Percentiles rank a stretch among this genome's conserved stretches.
Evolutionary conservation across 192 early-diverging fungal species (phyloP).

Genomic region (Chytriomyces hyalinus): DNA sequence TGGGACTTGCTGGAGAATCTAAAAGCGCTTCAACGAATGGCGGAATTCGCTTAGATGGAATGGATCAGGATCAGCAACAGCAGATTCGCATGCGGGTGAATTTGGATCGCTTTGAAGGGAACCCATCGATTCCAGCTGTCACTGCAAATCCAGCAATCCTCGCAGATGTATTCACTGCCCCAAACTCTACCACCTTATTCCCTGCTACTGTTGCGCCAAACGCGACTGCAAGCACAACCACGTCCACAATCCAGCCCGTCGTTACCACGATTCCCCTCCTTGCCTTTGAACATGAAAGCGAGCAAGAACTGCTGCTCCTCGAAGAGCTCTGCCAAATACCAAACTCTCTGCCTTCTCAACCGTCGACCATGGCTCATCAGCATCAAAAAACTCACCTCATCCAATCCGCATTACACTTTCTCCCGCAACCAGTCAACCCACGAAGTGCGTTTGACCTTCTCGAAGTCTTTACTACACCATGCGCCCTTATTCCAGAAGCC

Average conservation of each 20-base stretch:
- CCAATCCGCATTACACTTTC: constrained; percentile 17
- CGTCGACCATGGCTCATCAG: not conserved
- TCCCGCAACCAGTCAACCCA: constrained; percentile 18
- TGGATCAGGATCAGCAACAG: not conserved
- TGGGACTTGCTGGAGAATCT: not conserved
- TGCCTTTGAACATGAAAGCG: not conserved
- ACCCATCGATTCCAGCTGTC: not conserved
- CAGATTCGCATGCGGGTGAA: not conserved
- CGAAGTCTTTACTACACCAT: constrained; percentile 30
- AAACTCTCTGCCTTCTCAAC: not conserved
- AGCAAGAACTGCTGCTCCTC: constrained; percentile 10
- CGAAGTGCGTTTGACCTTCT: constrained; percentile 32
- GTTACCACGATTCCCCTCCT: constrained; percentile 20
- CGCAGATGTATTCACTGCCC: not conserved
- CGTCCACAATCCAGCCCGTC: not conserved
- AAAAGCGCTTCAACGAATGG: not conserved
- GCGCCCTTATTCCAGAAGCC: constrained; percentile 28
- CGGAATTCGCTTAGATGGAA: too few species aligned
- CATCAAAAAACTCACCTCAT: constrained; percentile 13
- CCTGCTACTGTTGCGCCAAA: not conserved
- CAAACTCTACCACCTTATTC: not conserved
- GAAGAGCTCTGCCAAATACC: not conserved
- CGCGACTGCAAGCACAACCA: not conserved
- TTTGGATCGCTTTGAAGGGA: constrained; percentile 3
- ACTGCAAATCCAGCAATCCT: not conserved